Conservation (phyloP, 2,329 filamentous ascomycete genomes). For the Pseudopithomyces chartarum region DNA sequence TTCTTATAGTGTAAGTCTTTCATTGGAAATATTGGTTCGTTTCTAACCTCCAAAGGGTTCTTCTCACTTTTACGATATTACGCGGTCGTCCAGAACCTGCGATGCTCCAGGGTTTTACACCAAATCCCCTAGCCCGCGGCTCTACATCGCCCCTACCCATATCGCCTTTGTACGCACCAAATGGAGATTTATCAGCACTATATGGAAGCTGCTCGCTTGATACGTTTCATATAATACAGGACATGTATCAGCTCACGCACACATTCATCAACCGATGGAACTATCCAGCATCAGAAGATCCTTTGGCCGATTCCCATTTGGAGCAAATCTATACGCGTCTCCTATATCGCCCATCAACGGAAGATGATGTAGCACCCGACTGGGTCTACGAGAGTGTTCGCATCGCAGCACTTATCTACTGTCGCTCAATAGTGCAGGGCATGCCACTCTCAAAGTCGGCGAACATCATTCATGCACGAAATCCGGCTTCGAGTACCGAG, state of each 20-base stretch:
- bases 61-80: constrained; percentile 30
- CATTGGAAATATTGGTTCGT: neutral
- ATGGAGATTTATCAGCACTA: constrained; percentile 20
- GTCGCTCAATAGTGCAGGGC: constrained; percentile 33
- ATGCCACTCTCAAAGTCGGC: constrained; percentile 30
- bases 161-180: constrained; percentile 30
- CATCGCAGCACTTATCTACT: constrained; percentile 38
- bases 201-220: constrained; percentile 23
- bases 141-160: constrained; percentile 12
- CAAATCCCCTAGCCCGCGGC: constrained; percentile 10
- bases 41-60: constrained; percentile 20
- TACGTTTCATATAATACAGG: constrained; percentile 29
- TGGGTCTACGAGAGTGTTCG: constrained; percentile 41
- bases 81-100: constrained; percentile 25
- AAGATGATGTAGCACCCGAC: constrained; percentile 21
- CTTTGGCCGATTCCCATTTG: constrained; percentile 27
- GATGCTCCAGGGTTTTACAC: constrained; percentile 22
- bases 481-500: constrained; percentile 9
- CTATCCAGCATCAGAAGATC: constrained; percentile 14
- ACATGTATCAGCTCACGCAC: constrained; percentile 33
- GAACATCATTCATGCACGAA: constrained; percentile 19
- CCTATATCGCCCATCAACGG: constrained; percentile 17
- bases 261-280: constrained; percentile 26
- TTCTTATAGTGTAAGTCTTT: constrained; percentile 33
- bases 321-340: constrained; percentile 32